Evolutionary conservation across 805 yeast species (phyloP).

Genomic region (Debaryomyces tyrocola): DNA sequence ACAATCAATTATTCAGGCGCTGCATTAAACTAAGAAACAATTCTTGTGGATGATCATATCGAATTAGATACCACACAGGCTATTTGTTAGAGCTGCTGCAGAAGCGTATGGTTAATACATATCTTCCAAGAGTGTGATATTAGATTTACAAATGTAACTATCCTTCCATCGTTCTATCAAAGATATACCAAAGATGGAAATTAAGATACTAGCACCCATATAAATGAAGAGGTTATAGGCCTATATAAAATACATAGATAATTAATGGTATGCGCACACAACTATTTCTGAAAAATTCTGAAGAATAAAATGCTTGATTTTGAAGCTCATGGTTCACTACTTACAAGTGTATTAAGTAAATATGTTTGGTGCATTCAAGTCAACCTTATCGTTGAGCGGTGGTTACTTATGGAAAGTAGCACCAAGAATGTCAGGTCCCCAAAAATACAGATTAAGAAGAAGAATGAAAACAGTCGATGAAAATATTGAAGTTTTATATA

Average conservation of each 20-base stretch:
- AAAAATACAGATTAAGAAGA: slow-evolving; percentile 80
- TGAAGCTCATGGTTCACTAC: neutral
- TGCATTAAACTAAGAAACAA: no score
- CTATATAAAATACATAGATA: neutral
- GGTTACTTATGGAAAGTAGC: slow-evolving; percentile 71
- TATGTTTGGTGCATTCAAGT: slow-evolving; percentile 75
- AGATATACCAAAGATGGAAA: no score
- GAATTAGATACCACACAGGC: no score
- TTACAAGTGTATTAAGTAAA: neutral
- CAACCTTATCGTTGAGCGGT: slow-evolving; percentile 56
- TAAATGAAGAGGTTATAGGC: no score
- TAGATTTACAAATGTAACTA: no score
- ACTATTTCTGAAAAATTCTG: neutral
- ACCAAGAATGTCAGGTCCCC: slow-evolving; percentile 63
- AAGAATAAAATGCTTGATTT: neutral
- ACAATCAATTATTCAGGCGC: no score
- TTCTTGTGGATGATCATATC: no score
- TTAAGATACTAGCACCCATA: no score
- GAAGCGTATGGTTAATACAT: no score
- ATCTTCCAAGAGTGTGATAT: no score
- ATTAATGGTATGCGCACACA: neutral
- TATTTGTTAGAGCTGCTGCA: no score
- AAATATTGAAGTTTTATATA: slow-evolving; percentile 64
- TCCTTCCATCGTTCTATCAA: no score
- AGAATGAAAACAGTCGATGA: slow-evolving; percentile 81